Evolutionary conservation across 495 filamentous ascomycete species (phyloP).

Genomic region (Tuber microsphaerosporum): DNA sequence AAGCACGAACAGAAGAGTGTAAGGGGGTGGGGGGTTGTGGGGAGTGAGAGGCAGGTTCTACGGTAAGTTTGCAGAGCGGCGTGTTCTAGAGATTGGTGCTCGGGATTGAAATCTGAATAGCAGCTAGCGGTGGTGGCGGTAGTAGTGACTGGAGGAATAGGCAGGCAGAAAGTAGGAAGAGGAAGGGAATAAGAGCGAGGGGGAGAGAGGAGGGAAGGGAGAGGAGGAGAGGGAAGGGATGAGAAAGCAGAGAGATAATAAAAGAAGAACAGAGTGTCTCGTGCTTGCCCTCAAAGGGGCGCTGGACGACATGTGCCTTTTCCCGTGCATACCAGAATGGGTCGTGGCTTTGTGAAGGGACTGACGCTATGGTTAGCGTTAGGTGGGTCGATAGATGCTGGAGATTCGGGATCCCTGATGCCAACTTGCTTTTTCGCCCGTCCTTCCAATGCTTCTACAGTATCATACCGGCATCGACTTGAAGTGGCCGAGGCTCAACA

Average conservation of each 20-base stretch:
- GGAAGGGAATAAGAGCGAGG: neutral
- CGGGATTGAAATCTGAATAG: neutral
- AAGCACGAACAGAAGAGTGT: neutral
- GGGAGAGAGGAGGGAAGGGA: neutral
- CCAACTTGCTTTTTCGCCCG: neutral
- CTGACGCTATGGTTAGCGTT: neutral
- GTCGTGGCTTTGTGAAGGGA: neutral
- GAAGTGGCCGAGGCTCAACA: slow-evolving; percentile 1
- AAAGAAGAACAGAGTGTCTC: neutral
- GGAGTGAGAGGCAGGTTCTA: neutral
- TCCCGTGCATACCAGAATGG: neutral
- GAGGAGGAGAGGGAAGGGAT: neutral
- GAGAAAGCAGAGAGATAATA: neutral
- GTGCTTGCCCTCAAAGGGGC: neutral
- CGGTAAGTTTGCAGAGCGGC: neutral
- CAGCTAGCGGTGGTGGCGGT: neutral
- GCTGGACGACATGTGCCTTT: neutral
- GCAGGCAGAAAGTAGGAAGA: neutral
- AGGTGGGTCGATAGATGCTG: neutral
- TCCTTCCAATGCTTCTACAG: neutral
- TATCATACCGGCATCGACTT: neutral
- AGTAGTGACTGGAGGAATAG: neutral
- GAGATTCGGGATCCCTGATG: neutral
- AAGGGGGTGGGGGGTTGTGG: neutral
- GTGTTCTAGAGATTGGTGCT: neutral